phyloP scores from a whole-genome alignment of 371 early-diverging fungal genomes.

The Circinella umbellata region DNA sequence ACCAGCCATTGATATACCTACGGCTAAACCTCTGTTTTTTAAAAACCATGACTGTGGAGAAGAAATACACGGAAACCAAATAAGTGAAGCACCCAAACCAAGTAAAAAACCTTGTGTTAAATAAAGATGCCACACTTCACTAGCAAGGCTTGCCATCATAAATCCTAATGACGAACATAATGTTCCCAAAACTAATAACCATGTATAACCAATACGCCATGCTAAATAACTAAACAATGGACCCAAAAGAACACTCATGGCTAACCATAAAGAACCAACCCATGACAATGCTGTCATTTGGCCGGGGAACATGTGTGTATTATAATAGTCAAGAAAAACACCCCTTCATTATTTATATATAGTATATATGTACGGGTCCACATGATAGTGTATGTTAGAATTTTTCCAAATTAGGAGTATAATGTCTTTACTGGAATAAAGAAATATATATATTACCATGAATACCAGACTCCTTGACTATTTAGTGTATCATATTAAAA shows the following conservation, averaged over 20 bases:
- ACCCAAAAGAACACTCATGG: constrained; percentile 39
- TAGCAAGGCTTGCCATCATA: constrained; percentile 66
- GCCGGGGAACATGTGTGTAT: constrained; percentile 31
- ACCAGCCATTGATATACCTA: constrained; percentile 60
- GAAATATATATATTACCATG: constrained; percentile 14
- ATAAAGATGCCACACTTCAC: constrained; percentile 37
- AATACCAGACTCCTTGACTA: constrained; percentile 45
- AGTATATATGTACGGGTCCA: background rate
- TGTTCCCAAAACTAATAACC: constrained; percentile 51
- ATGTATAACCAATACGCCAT: constrained; percentile 56
- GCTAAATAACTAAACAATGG: constrained; percentile 52
- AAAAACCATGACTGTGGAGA: constrained; percentile 74
- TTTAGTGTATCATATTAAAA: background rate
- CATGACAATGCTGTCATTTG: constrained; percentile 47
- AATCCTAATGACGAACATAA: constrained; percentile 56
- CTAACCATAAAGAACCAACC: constrained; percentile 47
- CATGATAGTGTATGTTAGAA: too few relatives aligned
- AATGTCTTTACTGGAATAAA: background rate
- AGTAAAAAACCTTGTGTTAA: constrained; percentile 28
- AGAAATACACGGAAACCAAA: constrained; percentile 70
- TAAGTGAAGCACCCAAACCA: constrained; percentile 68
- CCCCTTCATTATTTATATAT: constrained; percentile 27
- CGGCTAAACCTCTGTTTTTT: constrained; percentile 66
- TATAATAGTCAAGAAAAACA: constrained; percentile 43
- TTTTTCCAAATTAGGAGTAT: too few relatives aligned